phyloP scores from a whole-genome alignment of 108 stramenopile genomes.

The Aurantiochytrium sp. region DNA sequence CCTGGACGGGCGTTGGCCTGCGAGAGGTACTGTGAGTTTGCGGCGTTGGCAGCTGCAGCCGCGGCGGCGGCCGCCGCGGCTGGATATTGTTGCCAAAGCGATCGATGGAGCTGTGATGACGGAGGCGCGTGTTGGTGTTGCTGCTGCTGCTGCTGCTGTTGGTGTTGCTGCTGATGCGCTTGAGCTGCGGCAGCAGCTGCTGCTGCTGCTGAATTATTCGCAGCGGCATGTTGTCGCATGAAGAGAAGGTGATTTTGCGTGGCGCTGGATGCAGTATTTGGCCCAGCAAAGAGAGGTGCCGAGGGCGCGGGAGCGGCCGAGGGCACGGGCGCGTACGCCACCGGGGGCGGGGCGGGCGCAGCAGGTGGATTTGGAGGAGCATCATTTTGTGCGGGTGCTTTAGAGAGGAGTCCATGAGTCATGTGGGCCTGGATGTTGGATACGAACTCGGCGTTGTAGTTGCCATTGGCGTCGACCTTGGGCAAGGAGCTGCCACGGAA shows the following conservation, averaged over 20 bases:
- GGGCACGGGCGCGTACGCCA: no score
- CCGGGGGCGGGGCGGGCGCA: no score
- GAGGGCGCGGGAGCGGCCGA: neutral
- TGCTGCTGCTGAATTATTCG: neutral
- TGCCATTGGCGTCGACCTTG: neutral
- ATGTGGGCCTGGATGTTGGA: neutral
- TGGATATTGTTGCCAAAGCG: neutral
- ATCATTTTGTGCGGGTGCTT: neutral
- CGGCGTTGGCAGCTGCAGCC: neutral
- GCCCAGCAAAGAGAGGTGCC: neutral
- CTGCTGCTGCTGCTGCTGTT: neutral
- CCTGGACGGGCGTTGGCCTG: neutral
- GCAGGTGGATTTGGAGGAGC: neutral
- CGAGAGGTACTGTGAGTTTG: no score
- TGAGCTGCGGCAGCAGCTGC: neutral
- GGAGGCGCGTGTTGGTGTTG: neutral
- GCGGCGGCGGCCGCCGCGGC: neutral
- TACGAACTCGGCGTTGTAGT: neutral
- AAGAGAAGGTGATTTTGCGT: neutral
- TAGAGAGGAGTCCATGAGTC: neutral
- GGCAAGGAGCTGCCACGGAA: neutral
- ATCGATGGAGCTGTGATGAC: neutral
- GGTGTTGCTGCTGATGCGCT: neutral
- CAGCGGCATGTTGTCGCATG: neutral
- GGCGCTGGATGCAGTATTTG: neutral